These are phyloP conservation scores for Candida tibetensis DNA, from an alignment of 805 yeast species.

Conservation along the genomic window DNA sequence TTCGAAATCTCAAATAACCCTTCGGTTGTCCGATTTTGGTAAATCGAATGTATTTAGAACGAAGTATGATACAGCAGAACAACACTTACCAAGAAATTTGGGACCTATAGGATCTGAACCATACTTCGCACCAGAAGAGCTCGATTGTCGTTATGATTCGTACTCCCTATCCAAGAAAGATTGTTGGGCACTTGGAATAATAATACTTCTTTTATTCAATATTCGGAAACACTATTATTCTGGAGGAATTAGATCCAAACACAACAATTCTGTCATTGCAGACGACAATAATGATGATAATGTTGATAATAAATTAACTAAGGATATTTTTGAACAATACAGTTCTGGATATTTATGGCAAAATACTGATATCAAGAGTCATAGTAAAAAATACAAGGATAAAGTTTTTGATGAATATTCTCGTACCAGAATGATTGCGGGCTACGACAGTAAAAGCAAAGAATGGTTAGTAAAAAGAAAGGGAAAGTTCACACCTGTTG, in stretches of 20 bases:
- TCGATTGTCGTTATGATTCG: slow-evolving; percentile 21
- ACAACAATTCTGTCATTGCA: slow-evolving; percentile 53
- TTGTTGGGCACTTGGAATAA: slow-evolving; percentile 83
- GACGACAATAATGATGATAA: slow-evolving; percentile 15
- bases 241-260: slow-evolving; percentile 39
- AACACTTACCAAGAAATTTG: slow-evolving; percentile 47
- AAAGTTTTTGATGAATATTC: slow-evolving; percentile 40
- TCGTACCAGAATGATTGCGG: slow-evolving; percentile 42
- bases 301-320: slow-evolving; percentile 46
- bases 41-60: slow-evolving; percentile 88
- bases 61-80: slow-evolving; percentile 68
- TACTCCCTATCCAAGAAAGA: slow-evolving; percentile 82
- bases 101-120: slow-evolving; percentile 89
- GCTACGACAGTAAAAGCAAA: slow-evolving; percentile 23
- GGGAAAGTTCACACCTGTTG: slow-evolving; percentile 53
- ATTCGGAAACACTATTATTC: slow-evolving; percentile 26
- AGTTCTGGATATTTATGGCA: slow-evolving; percentile 32
- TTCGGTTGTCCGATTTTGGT: slow-evolving; percentile 70
- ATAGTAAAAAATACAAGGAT: slow-evolving; percentile 25
- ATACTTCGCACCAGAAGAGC: slow-evolving; percentile 91
- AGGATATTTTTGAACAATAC: slow-evolving; percentile 15
- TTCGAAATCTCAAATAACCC: slow-evolving; percentile 11
- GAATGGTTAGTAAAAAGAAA: slow-evolving; percentile 33
- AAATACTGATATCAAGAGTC: slow-evolving; percentile 24
- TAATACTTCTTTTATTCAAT: slow-evolving; percentile 28